Evolutionary conservation across 164 flowering plant genomes (phyloP).

Genomic region (Aristolochia californica): DNA sequence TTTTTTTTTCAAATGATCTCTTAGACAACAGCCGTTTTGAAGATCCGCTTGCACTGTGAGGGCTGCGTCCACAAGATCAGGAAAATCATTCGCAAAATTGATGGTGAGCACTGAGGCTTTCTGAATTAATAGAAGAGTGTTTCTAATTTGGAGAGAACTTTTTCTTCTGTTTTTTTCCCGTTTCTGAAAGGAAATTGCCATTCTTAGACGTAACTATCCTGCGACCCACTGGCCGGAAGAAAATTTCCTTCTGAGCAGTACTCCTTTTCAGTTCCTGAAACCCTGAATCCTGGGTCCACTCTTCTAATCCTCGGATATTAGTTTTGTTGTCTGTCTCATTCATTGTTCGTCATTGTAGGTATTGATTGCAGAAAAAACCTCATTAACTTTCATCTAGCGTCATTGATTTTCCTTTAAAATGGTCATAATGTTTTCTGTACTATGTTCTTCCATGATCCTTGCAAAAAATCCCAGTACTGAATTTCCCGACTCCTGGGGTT

Average conservation of each 20-base stretch:
- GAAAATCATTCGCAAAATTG: constrained; percentile 32
- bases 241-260: background rate
- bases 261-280: no score
- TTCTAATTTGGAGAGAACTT: no score
- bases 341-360: no score
- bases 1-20: constrained; percentile 15
- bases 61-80: constrained; percentile 65
- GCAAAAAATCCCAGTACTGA: background rate
- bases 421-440: no score
- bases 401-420: background rate
- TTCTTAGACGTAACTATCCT: background rate
- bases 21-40: constrained; percentile 44
- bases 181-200: background rate
- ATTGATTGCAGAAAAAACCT: no score
- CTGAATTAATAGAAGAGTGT: no score
- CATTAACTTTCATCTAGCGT: no score
- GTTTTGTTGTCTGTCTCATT: no score
- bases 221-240: background rate
- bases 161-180: background rate
- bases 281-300: no score
- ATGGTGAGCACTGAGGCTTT: constrained; percentile 63
- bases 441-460: background rate
- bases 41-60: constrained; percentile 64
- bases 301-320: no score
- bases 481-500: background rate